phyloP scores from a whole-genome alignment of 495 filamentous ascomycete species.

The Thermothielavioides terrestris region DNA sequence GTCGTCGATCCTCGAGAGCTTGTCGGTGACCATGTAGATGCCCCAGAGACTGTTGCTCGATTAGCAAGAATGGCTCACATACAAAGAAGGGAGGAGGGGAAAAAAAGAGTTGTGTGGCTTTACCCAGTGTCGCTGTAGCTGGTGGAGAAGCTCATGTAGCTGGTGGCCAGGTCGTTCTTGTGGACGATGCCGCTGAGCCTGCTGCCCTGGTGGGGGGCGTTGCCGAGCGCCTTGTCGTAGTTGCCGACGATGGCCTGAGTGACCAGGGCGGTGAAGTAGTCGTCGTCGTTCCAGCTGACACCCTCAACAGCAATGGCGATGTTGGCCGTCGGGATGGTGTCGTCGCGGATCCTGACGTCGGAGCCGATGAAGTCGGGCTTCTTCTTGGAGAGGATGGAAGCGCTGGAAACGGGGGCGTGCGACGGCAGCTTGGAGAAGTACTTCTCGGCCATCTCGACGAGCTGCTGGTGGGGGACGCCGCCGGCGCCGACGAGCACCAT shows the following conservation, averaged over 20 bases:
- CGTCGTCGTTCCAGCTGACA: constrained; percentile 97
- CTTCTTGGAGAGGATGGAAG: constrained; percentile 67
- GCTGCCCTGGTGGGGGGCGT: constrained; percentile 90
- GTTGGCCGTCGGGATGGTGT: constrained; percentile 91
- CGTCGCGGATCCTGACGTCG: constrained; percentile 88
- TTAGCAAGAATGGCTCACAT: constrained; percentile 11
- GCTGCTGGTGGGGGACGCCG: constrained; percentile 84
- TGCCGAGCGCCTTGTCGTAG: constrained; percentile 98
- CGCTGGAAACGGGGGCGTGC: constrained; percentile 58
- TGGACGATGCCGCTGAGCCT: constrained; percentile 91
- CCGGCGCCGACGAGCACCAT: constrained; percentile 98
- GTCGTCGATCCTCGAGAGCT: constrained; percentile 79
- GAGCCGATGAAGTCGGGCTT: constrained; percentile 93
- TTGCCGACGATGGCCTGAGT: constrained; percentile 98
- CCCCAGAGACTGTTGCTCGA: constrained; percentile 72
- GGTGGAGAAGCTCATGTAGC: constrained; percentile 99
- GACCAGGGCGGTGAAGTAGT: constrained; percentile 97
- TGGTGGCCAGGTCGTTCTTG: constrained; percentile 90
- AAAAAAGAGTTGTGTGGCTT: too few relatives aligned
- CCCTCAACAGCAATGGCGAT: constrained; percentile 98
- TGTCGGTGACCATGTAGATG: constrained; percentile 95
- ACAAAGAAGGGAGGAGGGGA: neutral
- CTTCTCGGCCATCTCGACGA: constrained; percentile 94
- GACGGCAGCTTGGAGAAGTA: constrained; percentile 74
- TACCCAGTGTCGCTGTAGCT: constrained; percentile 99